These are phyloP conservation scores for Phaeomoniella chlamydospora DNA, from an alignment of 2,329 filamentous ascomycete species.

Conservation along the genomic window DNA sequence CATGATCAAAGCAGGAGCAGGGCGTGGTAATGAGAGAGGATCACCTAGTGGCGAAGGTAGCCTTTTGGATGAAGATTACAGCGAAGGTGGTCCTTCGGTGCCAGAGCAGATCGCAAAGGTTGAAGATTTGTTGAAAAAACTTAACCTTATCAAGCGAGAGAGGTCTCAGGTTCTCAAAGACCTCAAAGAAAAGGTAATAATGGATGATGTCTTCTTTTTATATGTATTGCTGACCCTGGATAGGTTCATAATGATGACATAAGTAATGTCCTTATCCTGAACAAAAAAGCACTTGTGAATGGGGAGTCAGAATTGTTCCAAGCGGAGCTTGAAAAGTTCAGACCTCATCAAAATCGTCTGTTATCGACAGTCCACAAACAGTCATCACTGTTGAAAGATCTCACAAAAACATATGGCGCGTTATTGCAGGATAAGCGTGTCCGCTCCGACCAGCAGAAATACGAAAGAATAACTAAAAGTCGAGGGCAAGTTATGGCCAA, in stretches of 20 bases:
- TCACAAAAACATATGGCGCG: conserved; percentile 74
- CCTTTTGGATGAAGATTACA: conserved; percentile 83
- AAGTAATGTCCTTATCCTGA: conserved; percentile 88
- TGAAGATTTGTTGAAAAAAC: conserved; percentile 78
- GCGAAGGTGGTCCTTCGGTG: conserved; percentile 64
- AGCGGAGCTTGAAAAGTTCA: conserved; percentile 92
- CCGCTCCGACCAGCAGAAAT: conserved; percentile 85
- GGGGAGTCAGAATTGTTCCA: conserved; percentile 89
- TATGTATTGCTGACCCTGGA: conserved; percentile 4
- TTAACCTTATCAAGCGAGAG: conserved; percentile 86
- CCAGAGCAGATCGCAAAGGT: conserved; percentile 79
- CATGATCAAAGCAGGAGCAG: conserved; percentile 60
- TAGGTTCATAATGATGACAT: conserved; percentile 95
- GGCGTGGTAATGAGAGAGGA: conserved; percentile 42
- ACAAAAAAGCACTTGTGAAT: conserved; percentile 72
- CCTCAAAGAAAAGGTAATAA: conserved; percentile 80
- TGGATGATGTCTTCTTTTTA: conserved; percentile 1
- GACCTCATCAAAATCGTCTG: conserved; percentile 79
- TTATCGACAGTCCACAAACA: conserved; percentile 94
- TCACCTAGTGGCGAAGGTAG: conserved; percentile 53
- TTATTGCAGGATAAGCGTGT: conserved; percentile 90
- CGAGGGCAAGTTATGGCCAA: conserved; percentile 65
- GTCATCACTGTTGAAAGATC: conserved; percentile 81
- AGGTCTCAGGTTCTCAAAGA: conserved; percentile 87
- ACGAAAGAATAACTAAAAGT: conserved; percentile 75